Conservation (phyloP, 1,139 yeast genomes). For the Geotrichum citri-aurantii region DNA sequence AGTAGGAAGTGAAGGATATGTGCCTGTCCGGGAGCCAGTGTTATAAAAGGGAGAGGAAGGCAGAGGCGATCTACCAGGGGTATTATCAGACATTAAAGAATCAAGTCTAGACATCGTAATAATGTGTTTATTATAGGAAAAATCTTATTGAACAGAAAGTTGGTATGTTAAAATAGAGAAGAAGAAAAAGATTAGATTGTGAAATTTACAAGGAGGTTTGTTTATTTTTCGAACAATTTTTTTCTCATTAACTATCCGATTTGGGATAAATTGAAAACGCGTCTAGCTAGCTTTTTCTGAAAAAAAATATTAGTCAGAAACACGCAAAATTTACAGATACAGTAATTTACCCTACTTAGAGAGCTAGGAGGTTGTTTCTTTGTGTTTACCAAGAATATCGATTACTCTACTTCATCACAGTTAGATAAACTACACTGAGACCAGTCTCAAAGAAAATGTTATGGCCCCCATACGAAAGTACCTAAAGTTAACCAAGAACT, state of each 20-base stretch:
- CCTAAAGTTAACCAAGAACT: conserved; percentile 10
- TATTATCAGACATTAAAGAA: conserved; percentile 13
- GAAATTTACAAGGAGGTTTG: not conserved
- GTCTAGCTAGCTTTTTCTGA: not conserved
- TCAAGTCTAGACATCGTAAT: conserved; percentile 12
- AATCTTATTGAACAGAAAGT: not conserved
- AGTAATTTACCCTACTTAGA: not conserved
- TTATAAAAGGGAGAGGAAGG: conserved; percentile 16
- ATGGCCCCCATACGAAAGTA: conserved; percentile 16
- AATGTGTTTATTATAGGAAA: not conserved
- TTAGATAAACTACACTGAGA: not conserved
- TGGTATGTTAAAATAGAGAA: not conserved
- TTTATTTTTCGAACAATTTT: conserved; percentile 1
- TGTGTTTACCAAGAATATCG: not conserved
- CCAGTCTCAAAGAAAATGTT: not conserved
- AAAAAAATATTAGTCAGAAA: not conserved
- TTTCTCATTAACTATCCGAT: conserved; percentile 9
- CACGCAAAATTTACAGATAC: not conserved
- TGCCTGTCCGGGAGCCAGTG: conserved; percentile 2
- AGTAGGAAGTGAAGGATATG: conserved; percentile 14
- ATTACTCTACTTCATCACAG: not conserved
- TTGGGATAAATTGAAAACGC: conserved; percentile 6
- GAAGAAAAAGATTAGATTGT: not conserved
- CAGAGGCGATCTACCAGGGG: conserved; percentile 13
- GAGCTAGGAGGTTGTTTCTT: not conserved